These are phyloP conservation scores for Rhododendron mucronatum DNA, from an alignment of 148 eudicot genomes.

Conservation along the genomic window DNA sequence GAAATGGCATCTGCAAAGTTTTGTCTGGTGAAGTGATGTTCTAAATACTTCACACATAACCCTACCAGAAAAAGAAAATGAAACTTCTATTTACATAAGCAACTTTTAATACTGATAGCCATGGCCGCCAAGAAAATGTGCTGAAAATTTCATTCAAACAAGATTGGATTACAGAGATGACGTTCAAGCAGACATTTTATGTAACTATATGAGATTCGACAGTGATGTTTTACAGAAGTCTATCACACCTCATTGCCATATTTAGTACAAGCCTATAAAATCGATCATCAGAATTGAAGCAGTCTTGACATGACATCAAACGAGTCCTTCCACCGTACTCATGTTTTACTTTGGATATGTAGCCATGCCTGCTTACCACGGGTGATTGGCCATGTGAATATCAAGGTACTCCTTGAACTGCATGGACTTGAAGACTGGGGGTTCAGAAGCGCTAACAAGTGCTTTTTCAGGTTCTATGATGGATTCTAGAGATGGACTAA, in stretches of 20 bases:
- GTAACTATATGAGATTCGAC: too few relatives aligned
- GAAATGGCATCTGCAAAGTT: not conserved
- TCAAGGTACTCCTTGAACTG: constrained; percentile 18
- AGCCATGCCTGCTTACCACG: not conserved
- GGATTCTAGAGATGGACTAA: constrained; percentile 14
- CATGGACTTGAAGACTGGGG: constrained; percentile 23
- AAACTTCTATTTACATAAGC: not conserved
- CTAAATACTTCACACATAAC: not conserved
- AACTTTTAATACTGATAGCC: not conserved
- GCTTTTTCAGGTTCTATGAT: constrained; percentile 31
- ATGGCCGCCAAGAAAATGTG: not conserved
- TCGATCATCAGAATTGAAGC: not conserved
- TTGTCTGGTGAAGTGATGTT: not conserved
- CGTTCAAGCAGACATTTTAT: not conserved
- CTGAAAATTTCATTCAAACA: not conserved
- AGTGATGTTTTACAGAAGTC: not conserved
- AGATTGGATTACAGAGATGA: not conserved
- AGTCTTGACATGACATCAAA: not conserved
- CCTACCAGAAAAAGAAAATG: not conserved
- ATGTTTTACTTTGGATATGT: not conserved
- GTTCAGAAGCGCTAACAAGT: constrained; percentile 15
- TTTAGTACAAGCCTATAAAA: not conserved
- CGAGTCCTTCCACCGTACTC: not conserved
- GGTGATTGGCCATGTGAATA: not conserved
- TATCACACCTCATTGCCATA: not conserved